Evolutionary conservation across 2,329 filamentous ascomycete genomes (phyloP).

Genomic region (Fusarium acutatum): DNA sequence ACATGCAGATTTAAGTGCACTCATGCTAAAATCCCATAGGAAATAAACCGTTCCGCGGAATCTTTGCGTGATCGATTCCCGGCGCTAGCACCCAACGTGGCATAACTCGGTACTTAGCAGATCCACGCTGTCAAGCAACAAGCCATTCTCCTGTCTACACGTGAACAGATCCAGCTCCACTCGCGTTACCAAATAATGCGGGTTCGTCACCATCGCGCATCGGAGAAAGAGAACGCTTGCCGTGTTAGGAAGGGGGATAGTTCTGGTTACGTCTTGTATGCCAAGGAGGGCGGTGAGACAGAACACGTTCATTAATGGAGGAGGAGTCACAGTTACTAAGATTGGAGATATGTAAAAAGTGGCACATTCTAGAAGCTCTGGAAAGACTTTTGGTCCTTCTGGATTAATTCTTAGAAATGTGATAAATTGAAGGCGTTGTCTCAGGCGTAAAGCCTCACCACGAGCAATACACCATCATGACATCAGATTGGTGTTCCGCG

Average conservation of each 20-base stretch:
- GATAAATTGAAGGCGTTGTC: neutral
- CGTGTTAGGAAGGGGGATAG: neutral
- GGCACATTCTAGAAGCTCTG: constrained; percentile 9
- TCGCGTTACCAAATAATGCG: neutral
- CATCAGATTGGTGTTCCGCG: neutral
- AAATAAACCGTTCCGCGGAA: neutral
- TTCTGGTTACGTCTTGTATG: neutral
- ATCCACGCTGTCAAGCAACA: neutral
- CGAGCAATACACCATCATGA: neutral
- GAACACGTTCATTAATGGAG: no score
- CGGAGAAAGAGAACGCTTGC: neutral
- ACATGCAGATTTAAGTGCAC: neutral
- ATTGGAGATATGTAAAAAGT: neutral
- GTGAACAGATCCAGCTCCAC: neutral
- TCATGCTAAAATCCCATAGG: neutral
- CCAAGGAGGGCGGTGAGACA: constrained; percentile 11
- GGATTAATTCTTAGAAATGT: neutral
- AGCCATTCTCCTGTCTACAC: constrained; percentile 2
- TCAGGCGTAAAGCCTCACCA: neutral
- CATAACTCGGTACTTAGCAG: neutral
- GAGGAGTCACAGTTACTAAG: no score
- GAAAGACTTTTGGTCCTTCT: neutral
- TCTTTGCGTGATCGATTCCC: neutral
- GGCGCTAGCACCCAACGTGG: neutral
- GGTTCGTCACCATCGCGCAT: neutral